Evolutionary conservation across 78 protist genomes (phyloP), one percentile per base, ranked within the genome.

Genomic region (Dictyostelium intermedium): DNA sequence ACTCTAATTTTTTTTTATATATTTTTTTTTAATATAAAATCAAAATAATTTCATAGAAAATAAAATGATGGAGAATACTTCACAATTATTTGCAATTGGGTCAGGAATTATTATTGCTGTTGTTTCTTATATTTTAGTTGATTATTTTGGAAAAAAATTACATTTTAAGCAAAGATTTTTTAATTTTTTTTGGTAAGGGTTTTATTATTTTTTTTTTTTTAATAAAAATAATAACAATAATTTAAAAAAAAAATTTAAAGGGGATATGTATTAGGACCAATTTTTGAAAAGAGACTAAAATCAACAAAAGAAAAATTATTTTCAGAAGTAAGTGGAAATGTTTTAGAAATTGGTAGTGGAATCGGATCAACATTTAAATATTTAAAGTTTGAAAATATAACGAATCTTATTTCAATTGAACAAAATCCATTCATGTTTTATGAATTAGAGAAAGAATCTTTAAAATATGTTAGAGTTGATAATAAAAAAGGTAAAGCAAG

Each of bases 291-390:
- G 0, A 50, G 9, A 10, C 18, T 87, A 39, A 7, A 23, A 41
- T 1, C 34, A 34, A 45, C 47, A 0, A 87, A 87, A 47, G 73
- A 45, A 39, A 25, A 23, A 10, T 32, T 87, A 76, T 87, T 34
- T 70, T 18, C 47, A 14, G 35, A 87, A 10, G 84, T 81, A 20
- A 23, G 16, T 45, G 93, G 93, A 23, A 53, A 41, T 23, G 93
- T 87, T 7, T 81, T 87, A 50, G 93, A 87, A 27, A 78, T 87
- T 25, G 93, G 93, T 27, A 35, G 61, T 10, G 93, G 93, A 45
- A 45, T 27, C 7, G 93, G 86, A 37, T 73, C 85, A 27, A 82
- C 93, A 5, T 81, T 87, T 13, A 81, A 79, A 45, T 87, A 60
- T 34, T 66, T 87, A 7, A 63, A 23, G 1, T 63, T 18, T 35